Evolutionary conservation across 179 eudicot species (phyloP), one percentile per base, ranked within the genome.

Genomic region (Sideroxylon spinosum): DNA sequence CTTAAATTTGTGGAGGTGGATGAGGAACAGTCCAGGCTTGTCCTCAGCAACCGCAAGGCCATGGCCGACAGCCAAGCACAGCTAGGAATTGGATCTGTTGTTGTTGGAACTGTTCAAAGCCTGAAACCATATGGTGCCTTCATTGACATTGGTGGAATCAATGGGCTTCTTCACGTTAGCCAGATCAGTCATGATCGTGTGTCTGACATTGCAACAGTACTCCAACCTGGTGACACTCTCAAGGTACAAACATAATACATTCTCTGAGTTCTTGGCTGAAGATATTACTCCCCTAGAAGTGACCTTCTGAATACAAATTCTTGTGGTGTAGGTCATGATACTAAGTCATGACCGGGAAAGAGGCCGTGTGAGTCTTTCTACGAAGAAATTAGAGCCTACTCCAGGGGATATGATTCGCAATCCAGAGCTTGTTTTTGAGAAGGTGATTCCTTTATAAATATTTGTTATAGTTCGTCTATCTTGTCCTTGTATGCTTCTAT

Each of bases 371-470:
- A 95, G 99, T 88, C 92, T 95, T 56, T 95, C 99, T 3, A 95
- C 99, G 29, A 95, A 95, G 90, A 95, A 95, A 91, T 84, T 95
- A 76, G 99, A 95, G 87, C 99, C 99, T n/a, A 92, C 99, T 76
- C 99, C 99, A 23, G 99, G 99, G 6, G 99, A 95, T 86, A 95
- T 95, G 99, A 92, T 95, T 84, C 99, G 98, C 53, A 92, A 95
- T 61, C 99, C 99, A 68, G 88, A 90, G 86, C 97, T 95, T 44
- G 99, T 95, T 76, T 95, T 95, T 68, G 99, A 93, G 86, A 95
- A 95, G 99, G 99, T 93, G 88, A 86, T 56, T 20, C 19, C 26
- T 76, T 53, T 44, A 19, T 13, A 9, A 59, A 32, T 7, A 1
- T 4, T 10, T 52, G 1, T 74, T 12, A 20, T 26, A 1, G 49